Conservation (phyloP, 2,329 filamentous ascomycete species). For the Fusarium caatingaense region DNA sequence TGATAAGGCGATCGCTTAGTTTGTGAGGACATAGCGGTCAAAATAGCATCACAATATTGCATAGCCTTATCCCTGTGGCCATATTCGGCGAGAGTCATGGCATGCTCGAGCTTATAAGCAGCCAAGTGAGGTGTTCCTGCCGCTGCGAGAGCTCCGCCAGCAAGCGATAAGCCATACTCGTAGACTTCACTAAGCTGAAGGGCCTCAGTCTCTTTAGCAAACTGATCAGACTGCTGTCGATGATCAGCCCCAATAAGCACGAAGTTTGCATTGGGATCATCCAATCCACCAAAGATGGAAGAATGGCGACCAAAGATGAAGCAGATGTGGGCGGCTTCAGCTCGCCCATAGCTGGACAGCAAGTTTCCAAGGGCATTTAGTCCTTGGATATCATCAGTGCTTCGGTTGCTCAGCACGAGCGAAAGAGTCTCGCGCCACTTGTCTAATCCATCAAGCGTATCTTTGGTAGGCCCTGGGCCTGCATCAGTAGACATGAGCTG, state of each 20-base stretch:
- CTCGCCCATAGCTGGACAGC: slow-evolving; percentile 84
- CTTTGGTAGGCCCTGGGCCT: slow-evolving; percentile 70
- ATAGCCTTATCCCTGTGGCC: slow-evolving; percentile 86
- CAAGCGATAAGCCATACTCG: slow-evolving; percentile 85
- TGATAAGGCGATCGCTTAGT: slow-evolving; percentile 90
- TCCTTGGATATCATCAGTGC: slow-evolving; percentile 79
- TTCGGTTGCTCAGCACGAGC: slow-evolving; percentile 89
- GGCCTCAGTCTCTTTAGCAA: slow-evolving; percentile 83
- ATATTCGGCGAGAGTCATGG: slow-evolving; percentile 83
- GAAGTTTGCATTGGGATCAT: slow-evolving; percentile 82
- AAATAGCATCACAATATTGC: slow-evolving; percentile 90
- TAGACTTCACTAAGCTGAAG: slow-evolving; percentile 97
- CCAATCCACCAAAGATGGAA: slow-evolving; percentile 81
- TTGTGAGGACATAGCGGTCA: slow-evolving; percentile 78
- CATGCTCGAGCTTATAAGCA: slow-evolving; percentile 91
- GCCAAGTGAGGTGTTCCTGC: slow-evolving; percentile 82
- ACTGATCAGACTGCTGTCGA: slow-evolving; percentile 74
- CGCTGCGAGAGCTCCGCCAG: slow-evolving; percentile 62
- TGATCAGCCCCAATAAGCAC: slow-evolving; percentile 90
- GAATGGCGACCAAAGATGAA: slow-evolving; percentile 83
- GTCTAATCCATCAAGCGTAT: slow-evolving; percentile 85
- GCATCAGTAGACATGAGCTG: slow-evolving; percentile 86
- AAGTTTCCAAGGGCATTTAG: slow-evolving; percentile 84
- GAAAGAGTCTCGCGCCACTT: slow-evolving; percentile 94
- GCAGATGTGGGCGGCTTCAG: slow-evolving; percentile 93